phyloP scores from a whole-genome alignment of 1,284 basidiomycete species.

The Ceratobasidium sp. region DNA sequence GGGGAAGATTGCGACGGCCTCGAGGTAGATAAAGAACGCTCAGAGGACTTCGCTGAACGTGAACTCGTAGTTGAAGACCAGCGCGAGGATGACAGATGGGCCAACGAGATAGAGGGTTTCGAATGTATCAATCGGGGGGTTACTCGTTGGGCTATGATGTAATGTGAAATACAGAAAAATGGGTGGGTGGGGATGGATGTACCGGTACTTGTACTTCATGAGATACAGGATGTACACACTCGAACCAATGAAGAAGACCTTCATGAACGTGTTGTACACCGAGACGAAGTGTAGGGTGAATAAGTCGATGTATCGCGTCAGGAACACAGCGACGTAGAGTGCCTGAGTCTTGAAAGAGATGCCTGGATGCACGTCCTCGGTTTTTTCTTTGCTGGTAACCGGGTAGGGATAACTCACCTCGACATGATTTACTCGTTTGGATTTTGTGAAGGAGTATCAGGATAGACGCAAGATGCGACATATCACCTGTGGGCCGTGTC shows the following conservation, averaged over 20 bases:
- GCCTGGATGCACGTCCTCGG: slow-evolving; percentile 64
- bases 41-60: slow-evolving; percentile 83
- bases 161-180: slow-evolving; percentile 11
- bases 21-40: slow-evolving; percentile 98
- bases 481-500: slow-evolving; percentile 71
- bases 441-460: slow-evolving; percentile 91
- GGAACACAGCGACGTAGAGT: slow-evolving; percentile 92
- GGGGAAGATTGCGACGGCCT: slow-evolving; percentile 95
- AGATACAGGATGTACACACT: slow-evolving; percentile 93
- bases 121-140: slow-evolving; percentile 98
- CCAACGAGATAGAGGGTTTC: slow-evolving; percentile 91
- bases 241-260: slow-evolving; percentile 94
- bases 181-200: slow-evolving; percentile 56
- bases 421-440: slow-evolving; percentile 83
- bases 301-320: slow-evolving; percentile 91
- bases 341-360: slow-evolving; percentile 99
- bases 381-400: slow-evolving; percentile 11
- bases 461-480: slow-evolving; percentile 94
- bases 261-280: slow-evolving; percentile 95
- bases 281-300: slow-evolving; percentile 78
- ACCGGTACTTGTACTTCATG: slow-evolving; percentile 93
- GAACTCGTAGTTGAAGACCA: slow-evolving; percentile 95
- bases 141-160: slow-evolving; percentile 85
- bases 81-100: slow-evolving; percentile 81
- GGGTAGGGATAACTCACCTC: slow-evolving; percentile 56